Conservation (phyloP, 1,284 basidiomycete species). For the Sphagnurus paluster region DNA sequence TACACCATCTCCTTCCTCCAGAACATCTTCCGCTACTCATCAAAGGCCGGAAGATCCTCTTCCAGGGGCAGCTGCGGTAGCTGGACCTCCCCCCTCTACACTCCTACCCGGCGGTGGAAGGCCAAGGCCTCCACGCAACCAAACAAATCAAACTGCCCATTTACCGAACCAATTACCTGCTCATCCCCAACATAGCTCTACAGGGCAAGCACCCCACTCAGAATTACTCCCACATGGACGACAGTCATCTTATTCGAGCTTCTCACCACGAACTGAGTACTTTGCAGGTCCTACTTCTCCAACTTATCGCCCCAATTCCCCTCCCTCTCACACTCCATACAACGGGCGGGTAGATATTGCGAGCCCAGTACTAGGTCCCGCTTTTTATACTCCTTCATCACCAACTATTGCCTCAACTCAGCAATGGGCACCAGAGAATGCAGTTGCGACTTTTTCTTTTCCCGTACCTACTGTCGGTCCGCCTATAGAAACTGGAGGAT, state of each 20-base stretch:
- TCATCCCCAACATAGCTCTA: constrained; percentile 9
- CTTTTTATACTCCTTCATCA: constrained; percentile 14
- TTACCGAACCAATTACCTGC: constrained; percentile 15
- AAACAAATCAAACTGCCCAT: background rate
- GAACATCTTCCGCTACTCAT: too few species aligned
- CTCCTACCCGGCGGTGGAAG: constrained; percentile 18
- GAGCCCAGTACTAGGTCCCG: constrained; percentile 5
- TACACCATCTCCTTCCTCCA: too few species aligned
- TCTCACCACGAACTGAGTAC: constrained; percentile 2
- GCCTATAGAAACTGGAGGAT: constrained; percentile 14
- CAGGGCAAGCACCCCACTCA: constrained; percentile 3
- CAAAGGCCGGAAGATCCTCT: too few species aligned
- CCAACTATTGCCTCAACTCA: background rate
- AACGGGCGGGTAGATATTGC: background rate
- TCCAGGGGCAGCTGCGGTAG: too few species aligned
- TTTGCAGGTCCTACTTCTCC: constrained; percentile 11
- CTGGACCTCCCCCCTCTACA: constrained; percentile 17
- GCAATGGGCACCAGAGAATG: constrained; percentile 1
- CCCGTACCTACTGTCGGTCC: constrained; percentile 26
- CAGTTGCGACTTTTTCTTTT: constrained; percentile 23
- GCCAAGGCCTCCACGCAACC: constrained; percentile 1
- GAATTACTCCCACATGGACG: background rate
- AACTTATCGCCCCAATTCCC: background rate
- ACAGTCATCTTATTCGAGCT: constrained; percentile 4
- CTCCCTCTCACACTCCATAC: background rate